Percentiles rank a stretch among this genome's conserved stretches.
Conservation (phyloP, 805 yeast species). For the Cyberlindnera mrakii region DNA sequence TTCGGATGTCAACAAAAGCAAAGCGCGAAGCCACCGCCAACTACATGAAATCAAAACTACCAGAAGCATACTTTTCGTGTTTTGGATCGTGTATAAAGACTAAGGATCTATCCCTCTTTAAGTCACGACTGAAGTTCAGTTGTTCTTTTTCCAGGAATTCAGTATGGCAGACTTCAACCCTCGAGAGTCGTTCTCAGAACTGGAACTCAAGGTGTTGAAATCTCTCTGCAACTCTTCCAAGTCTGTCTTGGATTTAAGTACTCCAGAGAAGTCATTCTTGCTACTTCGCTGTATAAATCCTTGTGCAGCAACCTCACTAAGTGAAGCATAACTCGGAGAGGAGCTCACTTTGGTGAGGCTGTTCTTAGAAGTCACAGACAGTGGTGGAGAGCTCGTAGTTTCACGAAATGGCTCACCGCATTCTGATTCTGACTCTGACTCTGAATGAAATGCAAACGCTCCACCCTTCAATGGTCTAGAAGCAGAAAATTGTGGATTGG, state of each 20-base stretch:
- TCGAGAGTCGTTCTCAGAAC: constrained; percentile 4
- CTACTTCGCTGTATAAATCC: constrained; percentile 24
- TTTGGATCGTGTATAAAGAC: too few relatives aligned
- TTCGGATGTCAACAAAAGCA: too few relatives aligned
- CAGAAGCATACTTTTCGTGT: too few relatives aligned
- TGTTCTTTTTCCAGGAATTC: constrained; percentile 21
- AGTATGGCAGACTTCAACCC: constrained; percentile 13
- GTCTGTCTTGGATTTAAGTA: constrained; percentile 2
- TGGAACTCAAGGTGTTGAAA: constrained; percentile 11
- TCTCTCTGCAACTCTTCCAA: constrained; percentile 17
- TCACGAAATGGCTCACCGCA: background rate
- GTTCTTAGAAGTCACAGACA: constrained; percentile 5
- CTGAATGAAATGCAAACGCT: constrained; percentile 8
- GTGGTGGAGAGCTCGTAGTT: constrained; percentile 1
- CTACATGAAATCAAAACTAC: too few relatives aligned
- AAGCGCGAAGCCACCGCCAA: too few relatives aligned
- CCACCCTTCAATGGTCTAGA: constrained; percentile 2
- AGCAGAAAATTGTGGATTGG: background rate
- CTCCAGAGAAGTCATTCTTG: constrained; percentile 7
- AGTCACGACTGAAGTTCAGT: background rate
- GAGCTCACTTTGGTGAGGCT: constrained; percentile 16
- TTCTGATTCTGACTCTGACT: constrained; percentile 24
- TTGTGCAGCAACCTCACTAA: constrained; percentile 46
- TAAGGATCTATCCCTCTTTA: too few relatives aligned
- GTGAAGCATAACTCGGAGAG: constrained; percentile 37